Evolutionary conservation across 2,329 filamentous ascomycete species (phyloP), one percentile per base, ranked within the genome.

Genomic region (Ramularia endophylla): DNA sequence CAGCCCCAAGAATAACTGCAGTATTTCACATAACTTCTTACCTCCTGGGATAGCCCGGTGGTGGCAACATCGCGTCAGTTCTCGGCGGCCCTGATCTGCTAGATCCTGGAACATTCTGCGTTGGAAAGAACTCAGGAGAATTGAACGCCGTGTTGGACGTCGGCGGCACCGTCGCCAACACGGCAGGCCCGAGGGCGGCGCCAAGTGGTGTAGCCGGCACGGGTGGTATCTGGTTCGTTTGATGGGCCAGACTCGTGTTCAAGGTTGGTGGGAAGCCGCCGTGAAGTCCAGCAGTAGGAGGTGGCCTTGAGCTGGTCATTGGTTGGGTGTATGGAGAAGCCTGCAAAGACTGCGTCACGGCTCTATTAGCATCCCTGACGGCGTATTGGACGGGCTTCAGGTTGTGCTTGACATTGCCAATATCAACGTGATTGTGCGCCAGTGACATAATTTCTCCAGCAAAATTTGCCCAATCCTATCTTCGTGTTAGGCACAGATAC

Each of bases 191-290:
- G 4, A 95, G 72, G 1, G 89, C 89, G 12, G 88, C 89, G 54
- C 86, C 92, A 47, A 95, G 76, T 6, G 90, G 89, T 1, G 89
- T 95, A 56, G 92, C 87, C 7, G 89, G 88, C 27, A 88, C 67
- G 8, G 76, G 71, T 8, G 75, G 68, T 16, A 73, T 70, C 34
- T 74, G 74, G 5, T 38, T 38, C 12, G 36, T 37, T 11, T 41
- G 38, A 30, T 47, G 50, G 13, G 54, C 47, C 38, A 55, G 42
- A n/a, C 47, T 44, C 12, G 50, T 52, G 40, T 58, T 56, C 25
- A 55, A 39, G 25, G 40, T 40, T 4, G 50, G 35, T 11, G 53
- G 53, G 38, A 53, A 57, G 59, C 41, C 43, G 20, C 31, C 44
- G 16, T 47, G 44, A 8, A 41, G 11, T 11, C 38, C 38, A 9